phyloP scores from a whole-genome alignment of 164 flowering plant species.

The Saururus chinensis region DNA sequence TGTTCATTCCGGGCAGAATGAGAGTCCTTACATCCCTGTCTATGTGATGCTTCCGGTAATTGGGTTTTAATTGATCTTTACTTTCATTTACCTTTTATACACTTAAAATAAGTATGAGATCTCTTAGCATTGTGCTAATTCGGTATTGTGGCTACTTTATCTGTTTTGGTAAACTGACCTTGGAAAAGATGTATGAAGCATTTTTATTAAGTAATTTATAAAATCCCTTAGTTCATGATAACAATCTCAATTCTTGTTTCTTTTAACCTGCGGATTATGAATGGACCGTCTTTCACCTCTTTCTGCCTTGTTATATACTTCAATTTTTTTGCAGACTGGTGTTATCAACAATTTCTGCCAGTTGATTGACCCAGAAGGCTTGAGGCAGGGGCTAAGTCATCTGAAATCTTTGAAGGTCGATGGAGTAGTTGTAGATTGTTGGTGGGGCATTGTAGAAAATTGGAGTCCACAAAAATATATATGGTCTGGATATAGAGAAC shows the following conservation, averaged over 20 bases:
- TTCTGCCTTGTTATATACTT: neutral
- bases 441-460: slow-evolving; percentile 91
- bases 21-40: slow-evolving; percentile 60
- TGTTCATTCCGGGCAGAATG: slow-evolving; percentile 30
- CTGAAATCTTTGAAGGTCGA: slow-evolving; percentile 65
- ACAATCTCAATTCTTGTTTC: neutral
- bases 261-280: neutral
- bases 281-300: neutral
- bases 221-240: neutral
- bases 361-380: slow-evolving; percentile 60
- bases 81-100: neutral
- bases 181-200: no score
- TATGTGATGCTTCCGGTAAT: slow-evolving; percentile 74
- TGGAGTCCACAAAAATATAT: slow-evolving; percentile 72
- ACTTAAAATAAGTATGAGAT: neutral
- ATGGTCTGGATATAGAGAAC: slow-evolving; percentile 78
- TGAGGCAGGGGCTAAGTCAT: slow-evolving; percentile 48
- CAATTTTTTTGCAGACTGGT: slow-evolving; percentile 41
- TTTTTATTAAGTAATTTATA: neutral
- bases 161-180: neutral
- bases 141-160: neutral
- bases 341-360: slow-evolving; percentile 61
- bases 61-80: neutral
- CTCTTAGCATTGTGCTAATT: neutral
- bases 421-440: slow-evolving; percentile 74